phyloP scores from a whole-genome alignment of 768 basidiomycete genomes.

The Melanogaster broomeanus region DNA sequence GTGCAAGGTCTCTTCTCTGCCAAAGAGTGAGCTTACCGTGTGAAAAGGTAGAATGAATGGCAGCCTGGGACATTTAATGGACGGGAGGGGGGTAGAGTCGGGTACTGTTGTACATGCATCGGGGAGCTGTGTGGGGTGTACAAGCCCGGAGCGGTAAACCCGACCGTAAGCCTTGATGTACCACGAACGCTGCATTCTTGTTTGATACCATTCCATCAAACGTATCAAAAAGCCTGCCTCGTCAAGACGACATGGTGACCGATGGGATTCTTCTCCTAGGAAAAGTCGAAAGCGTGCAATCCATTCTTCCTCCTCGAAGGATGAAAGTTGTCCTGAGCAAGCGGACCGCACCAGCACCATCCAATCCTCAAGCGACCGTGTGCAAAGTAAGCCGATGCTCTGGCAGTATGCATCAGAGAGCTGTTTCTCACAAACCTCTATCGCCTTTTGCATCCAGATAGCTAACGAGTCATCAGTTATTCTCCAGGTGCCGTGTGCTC shows the following conservation, averaged over 20 bases:
- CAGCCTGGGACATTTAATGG: slow-evolving; percentile 32
- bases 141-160: slow-evolving; percentile 18
- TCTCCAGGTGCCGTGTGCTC: not conserved
- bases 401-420: slow-evolving; percentile 33
- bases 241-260: slow-evolving; percentile 25
- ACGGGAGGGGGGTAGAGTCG: slow-evolving; percentile 16
- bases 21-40: slow-evolving; percentile 33
- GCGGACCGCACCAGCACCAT: slow-evolving; percentile 34
- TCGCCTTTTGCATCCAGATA: slow-evolving; percentile 39
- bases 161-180: slow-evolving; percentile 41
- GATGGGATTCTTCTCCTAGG: slow-evolving; percentile 22
- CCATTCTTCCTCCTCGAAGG: slow-evolving; percentile 33
- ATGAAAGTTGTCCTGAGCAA: slow-evolving; percentile 22
- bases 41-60: slow-evolving; percentile 52
- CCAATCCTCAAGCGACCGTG: slow-evolving; percentile 37
- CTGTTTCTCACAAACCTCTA: slow-evolving; percentile 40
- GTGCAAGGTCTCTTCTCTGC: not conserved
- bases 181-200: slow-evolving; percentile 43
- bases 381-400: slow-evolving; percentile 30
- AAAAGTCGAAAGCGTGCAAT: slow-evolving; percentile 31
- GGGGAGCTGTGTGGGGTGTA: slow-evolving; percentile 4
- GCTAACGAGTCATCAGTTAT: slow-evolving; percentile 13
- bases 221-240: slow-evolving; percentile 48
- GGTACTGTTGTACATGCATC: slow-evolving; percentile 14
- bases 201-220: slow-evolving; percentile 44